A percentile compares a stretch with the other conserved stretches of the same genome.
Evolutionary conservation across 2,329 filamentous ascomycete genomes (phyloP).

Genomic region (Tolypocladium endophyticum): DNA sequence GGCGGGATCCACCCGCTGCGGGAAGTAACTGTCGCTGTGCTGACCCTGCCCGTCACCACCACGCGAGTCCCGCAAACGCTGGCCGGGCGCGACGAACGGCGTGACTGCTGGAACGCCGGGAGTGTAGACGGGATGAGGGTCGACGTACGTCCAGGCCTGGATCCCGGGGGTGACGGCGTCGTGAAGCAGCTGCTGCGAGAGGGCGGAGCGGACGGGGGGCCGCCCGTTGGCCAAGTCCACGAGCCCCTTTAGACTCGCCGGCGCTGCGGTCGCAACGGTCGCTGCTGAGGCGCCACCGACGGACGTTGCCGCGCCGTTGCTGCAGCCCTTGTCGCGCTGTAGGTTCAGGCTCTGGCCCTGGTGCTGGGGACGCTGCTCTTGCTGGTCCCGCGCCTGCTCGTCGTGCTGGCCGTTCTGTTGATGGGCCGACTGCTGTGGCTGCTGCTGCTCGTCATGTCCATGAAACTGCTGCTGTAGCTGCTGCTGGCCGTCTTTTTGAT

Average conservation of each 20-base stretch:
- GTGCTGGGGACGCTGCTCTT: too few species aligned
- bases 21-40: neutral
- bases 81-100: neutral
- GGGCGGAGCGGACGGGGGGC: neutral
- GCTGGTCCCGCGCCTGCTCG: neutral
- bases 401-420: too few species aligned
- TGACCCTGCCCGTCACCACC: neutral
- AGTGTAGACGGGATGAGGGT: constrained; percentile 1
- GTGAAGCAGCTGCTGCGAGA: neutral
- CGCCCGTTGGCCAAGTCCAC: neutral
- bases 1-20: constrained; percentile 2
- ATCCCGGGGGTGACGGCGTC: constrained; percentile 17
- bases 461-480: neutral
- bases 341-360: neutral
- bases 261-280: neutral
- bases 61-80: neutral
- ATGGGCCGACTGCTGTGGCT: too few species aligned
- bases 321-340: neutral
- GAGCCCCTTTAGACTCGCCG: neutral
- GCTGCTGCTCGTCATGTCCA: neutral
- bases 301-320: neutral
- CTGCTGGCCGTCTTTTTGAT: too few species aligned
- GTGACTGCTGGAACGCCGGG: neutral
- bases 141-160: constrained; percentile 12
- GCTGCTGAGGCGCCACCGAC: neutral